Evolutionary conservation across 1,284 basidiomycete species (phyloP), one percentile per base, ranked within the genome.

Genomic region (Puccinia polysora): DNA sequence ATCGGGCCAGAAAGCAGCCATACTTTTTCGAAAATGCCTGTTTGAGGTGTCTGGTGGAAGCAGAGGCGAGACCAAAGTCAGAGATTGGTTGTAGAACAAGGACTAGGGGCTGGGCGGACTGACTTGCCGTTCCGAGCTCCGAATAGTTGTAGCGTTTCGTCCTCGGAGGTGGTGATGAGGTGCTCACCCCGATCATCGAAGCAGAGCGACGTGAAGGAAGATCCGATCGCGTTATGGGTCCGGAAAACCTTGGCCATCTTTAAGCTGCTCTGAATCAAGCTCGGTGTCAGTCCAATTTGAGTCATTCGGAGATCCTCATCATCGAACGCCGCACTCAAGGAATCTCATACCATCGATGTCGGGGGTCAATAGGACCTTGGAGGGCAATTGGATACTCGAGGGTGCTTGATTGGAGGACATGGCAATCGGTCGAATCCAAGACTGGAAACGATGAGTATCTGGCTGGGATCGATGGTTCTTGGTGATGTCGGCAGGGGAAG

Each of bases 1-100:
- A 97, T 1, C 93, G 86, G 18, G 92, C 91, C 18, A 96, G 85
- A 79, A 94, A 89, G 34, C 92, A 89, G 0, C 96, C 96, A 80
- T 98, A 98, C 80, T 99, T 99, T 80, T 94, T 91, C 0, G 93
- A 97, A 76, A 89, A 87, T 2, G 94, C 81, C 0, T 87, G 88
- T 80, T 91, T 91, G 43, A 86, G 76, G 73, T 86, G 86, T 78
- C 84, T 92, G 87, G 76, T 6, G 25, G 10, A 20, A 34, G 15
- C 2, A 34, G 23, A 23, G 20, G 25, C 8, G 23, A 49, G 6
- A 15, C 20, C 53, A 10, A 34, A 18, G 43, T 2, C 10, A 38
- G n/a, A 1, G 23, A 20, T 30, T 47, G 4, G 12, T 8, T 36
- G 38, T 7, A 18, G 75, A 34, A 23, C 73, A 77, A 73, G 72